phyloP scores from a whole-genome alignment of 345 rosid genomes.

The Raphanus sativus region DNA sequence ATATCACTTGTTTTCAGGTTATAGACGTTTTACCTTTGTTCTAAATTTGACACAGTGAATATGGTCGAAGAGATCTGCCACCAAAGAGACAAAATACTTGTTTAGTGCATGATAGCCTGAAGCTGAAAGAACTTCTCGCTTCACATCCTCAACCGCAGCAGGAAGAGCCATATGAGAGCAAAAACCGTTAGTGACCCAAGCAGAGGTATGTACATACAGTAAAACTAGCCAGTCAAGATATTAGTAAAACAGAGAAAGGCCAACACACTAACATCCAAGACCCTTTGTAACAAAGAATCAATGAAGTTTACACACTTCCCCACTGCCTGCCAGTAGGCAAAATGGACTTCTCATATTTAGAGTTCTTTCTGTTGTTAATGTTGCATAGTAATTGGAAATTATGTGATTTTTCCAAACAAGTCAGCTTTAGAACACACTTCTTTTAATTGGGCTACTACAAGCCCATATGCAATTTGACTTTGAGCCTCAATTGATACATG shows the following conservation, averaged over 20 bases:
- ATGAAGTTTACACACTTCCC: background rate
- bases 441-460: too few species aligned
- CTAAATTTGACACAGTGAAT: too few species aligned
- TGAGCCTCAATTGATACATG: too few species aligned
- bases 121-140: background rate
- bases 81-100: too few species aligned
- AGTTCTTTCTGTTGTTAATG: too few species aligned
- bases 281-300: background rate
- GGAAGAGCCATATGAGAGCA: conserved; percentile 38
- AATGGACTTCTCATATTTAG: background rate
- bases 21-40: too few species aligned
- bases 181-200: background rate
- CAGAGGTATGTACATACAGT: background rate
- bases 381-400: too few species aligned
- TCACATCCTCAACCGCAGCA: background rate
- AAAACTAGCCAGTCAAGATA: conserved; percentile 43
- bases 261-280: background rate
- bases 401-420: too few species aligned
- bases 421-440: too few species aligned
- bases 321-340: background rate
- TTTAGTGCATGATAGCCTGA: conserved; percentile 39
- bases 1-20: too few species aligned
- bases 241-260: conserved; percentile 22
- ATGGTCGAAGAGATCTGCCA: too few species aligned
- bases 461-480: too few species aligned